These are phyloP conservation scores for Maudiozyma pseudohumilis DNA, from an alignment of 805 yeast species.

Conservation along the genomic window DNA sequence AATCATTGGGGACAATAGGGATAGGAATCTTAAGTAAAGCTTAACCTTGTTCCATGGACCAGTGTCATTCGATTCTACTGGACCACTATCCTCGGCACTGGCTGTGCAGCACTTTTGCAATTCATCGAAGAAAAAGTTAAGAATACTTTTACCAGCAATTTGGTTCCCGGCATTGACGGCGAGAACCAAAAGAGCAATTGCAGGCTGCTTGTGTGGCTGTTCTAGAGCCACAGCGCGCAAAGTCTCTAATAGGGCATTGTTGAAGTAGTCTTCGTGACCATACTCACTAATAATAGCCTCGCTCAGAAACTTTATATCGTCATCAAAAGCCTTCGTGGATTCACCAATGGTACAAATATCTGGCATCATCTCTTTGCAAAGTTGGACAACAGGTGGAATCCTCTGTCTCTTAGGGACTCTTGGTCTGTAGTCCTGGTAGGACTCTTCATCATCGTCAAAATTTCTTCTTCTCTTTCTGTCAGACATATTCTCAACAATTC, in stretches of 20 bases:
- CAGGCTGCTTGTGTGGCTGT: conserved; percentile 82
- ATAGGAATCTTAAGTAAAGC: conserved; percentile 57
- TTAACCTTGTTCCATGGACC: conserved; percentile 68
- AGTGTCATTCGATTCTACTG: conserved; percentile 29
- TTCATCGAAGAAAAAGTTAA: conserved; percentile 59
- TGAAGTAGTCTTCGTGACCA: conserved; percentile 50
- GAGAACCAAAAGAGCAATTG: conserved; percentile 58
- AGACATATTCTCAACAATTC: too few species aligned
- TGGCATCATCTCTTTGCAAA: conserved; percentile 39
- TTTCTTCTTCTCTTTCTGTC: conserved; percentile 15
- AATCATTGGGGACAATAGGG: conserved; percentile 55
- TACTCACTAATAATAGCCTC: conserved; percentile 57
- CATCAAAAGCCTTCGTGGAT: conserved; percentile 40
- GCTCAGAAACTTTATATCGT: conserved; percentile 55
- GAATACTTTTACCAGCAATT: conserved; percentile 55
- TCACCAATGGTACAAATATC: conserved; percentile 56
- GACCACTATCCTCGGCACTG: conserved; percentile 17
- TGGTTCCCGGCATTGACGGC: conserved; percentile 55
- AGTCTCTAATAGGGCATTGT: conserved; percentile 50
- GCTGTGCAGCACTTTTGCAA: conserved; percentile 45
- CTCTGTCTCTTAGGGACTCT: conserved; percentile 27
- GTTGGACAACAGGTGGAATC: conserved; percentile 37
- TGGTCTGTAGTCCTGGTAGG: conserved; percentile 25
- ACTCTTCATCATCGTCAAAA: conserved; percentile 25
- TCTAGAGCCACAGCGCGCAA: conserved; percentile 63